Conservation (phyloP, 2,329 filamentous ascomycete species). For the Ophiocordyceps unilateralis region DNA sequence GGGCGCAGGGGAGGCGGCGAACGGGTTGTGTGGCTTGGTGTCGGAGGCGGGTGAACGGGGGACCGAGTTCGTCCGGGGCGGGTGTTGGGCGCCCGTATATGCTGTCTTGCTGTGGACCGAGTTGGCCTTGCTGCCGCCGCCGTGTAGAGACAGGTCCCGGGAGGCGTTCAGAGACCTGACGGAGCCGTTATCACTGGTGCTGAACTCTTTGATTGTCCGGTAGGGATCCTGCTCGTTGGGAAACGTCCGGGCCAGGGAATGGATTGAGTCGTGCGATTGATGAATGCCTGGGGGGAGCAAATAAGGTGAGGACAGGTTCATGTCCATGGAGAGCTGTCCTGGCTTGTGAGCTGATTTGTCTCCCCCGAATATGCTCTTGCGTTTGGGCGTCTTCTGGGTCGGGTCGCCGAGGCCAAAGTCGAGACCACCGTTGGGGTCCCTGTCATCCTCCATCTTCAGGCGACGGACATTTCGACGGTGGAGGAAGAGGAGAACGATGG, state of each 20-base stretch:
- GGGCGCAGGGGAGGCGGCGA: slow-evolving; percentile 16
- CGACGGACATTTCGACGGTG: slow-evolving; percentile 64
- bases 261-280: slow-evolving; percentile 67
- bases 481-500: slow-evolving; percentile 54
- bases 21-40: slow-evolving; percentile 18
- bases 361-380: slow-evolving; percentile 23
- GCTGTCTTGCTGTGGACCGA: slow-evolving; percentile 9
- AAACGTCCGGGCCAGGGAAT: slow-evolving; percentile 65
- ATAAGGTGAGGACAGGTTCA: slow-evolving; percentile 71
- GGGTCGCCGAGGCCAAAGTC: slow-evolving; percentile 69
- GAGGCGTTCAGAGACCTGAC: slow-evolving; percentile 31
- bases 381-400: slow-evolving; percentile 18
- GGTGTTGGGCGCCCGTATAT: slow-evolving; percentile 12
- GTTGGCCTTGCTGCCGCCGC: slow-evolving; percentile 20
- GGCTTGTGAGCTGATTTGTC: slow-evolving; percentile 33
- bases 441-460: slow-evolving; percentile 57
- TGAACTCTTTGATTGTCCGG: slow-evolving; percentile 41
- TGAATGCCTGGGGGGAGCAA: slow-evolving; percentile 74
- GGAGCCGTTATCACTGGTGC: slow-evolving; percentile 37
- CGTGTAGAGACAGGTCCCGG: slow-evolving; percentile 26
- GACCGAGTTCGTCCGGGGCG: slow-evolving; percentile 23
- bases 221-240: slow-evolving; percentile 72
- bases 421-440: slow-evolving; percentile 76
- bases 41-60: slow-evolving; percentile 21
- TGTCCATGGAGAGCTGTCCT: slow-evolving; percentile 50